Evolutionary conservation across 495 filamentous ascomycete species (phyloP).

Genomic region (Hyphodiscus hymeniophilus): DNA sequence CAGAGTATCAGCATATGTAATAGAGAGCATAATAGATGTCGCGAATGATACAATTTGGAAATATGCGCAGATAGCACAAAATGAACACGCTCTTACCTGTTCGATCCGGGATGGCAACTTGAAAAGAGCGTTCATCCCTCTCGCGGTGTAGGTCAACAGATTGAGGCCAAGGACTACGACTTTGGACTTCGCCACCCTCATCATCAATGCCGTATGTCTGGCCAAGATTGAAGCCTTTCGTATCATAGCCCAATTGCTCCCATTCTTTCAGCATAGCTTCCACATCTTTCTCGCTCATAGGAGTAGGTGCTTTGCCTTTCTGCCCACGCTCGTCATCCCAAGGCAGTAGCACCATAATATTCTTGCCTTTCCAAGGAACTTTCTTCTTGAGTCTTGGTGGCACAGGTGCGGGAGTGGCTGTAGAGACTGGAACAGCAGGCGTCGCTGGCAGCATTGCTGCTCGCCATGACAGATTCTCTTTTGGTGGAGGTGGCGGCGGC

Average conservation of each 20-base stretch:
- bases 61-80: background rate
- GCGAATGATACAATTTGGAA: background rate
- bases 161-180: conserved; percentile 65
- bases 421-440: background rate
- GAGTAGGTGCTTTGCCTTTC: conserved; percentile 45
- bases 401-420: conserved; percentile 16
- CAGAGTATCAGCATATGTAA: conserved; percentile 2
- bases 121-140: conserved; percentile 39
- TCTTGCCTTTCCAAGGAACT: conserved; percentile 64
- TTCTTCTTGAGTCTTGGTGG: conserved; percentile 45
- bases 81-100: conserved; percentile 17
- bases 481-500: conserved; percentile 37
- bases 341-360: conserved; percentile 63
- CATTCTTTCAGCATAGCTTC: conserved; percentile 58
- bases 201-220: conserved; percentile 18
- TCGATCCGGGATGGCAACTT: conserved; percentile 69
- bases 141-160: conserved; percentile 49
- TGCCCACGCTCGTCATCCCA: conserved; percentile 57
- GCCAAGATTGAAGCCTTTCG: conserved; percentile 60
- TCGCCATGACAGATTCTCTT: conserved; percentile 18
- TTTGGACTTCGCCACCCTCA: conserved; percentile 45
- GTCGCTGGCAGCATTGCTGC: conserved; percentile 9
- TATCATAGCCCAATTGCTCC: conserved; percentile 69
- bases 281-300: conserved; percentile 55
- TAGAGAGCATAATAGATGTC: background rate